phyloP scores from a whole-genome alignment of 495 filamentous ascomycete species.

The Podospora conica region DNA sequence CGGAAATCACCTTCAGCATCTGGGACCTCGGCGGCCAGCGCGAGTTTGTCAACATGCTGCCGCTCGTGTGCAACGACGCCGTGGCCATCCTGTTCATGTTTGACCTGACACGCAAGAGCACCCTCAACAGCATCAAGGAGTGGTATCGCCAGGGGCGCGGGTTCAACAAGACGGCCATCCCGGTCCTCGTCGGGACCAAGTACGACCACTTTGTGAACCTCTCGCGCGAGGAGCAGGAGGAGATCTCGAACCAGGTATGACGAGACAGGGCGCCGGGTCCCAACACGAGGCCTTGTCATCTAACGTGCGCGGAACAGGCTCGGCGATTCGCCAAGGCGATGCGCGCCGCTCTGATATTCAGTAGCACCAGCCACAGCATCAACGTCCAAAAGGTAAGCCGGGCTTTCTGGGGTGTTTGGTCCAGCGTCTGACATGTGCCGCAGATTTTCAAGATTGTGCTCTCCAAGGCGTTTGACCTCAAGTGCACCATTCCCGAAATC shows the following conservation, averaged over 20 bases:
- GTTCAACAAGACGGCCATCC: conserved; percentile 99
- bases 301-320: conserved; percentile 50
- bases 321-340: conserved; percentile 96
- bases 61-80: conserved; percentile 96
- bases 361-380: conserved; percentile 97
- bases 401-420: background rate
- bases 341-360: conserved; percentile 95
- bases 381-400: conserved; percentile 90
- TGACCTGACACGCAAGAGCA: conserved; percentile 95
- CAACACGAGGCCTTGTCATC: background rate
- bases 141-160: conserved; percentile 98
- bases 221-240: conserved; percentile 92
- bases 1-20: conserved; percentile 99
- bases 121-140: conserved; percentile 97
- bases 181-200: conserved; percentile 93
- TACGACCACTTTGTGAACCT: conserved; percentile 99
- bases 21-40: conserved; percentile 98
- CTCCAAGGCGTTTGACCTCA: conserved; percentile 96
- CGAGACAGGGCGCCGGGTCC: background rate
- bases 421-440: conserved; percentile 11
- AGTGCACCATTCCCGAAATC: conserved; percentile 98
- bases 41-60: conserved; percentile 99
- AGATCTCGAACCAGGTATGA: conserved; percentile 89
- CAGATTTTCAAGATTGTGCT: conserved; percentile 99
- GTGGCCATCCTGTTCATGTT: conserved; percentile 99